Percentiles rank a stretch among this genome's conserved stretches.
Evolutionary conservation across 257 asterid genomes (phyloP).

Genomic region (Craterostigma plantagineum): DNA sequence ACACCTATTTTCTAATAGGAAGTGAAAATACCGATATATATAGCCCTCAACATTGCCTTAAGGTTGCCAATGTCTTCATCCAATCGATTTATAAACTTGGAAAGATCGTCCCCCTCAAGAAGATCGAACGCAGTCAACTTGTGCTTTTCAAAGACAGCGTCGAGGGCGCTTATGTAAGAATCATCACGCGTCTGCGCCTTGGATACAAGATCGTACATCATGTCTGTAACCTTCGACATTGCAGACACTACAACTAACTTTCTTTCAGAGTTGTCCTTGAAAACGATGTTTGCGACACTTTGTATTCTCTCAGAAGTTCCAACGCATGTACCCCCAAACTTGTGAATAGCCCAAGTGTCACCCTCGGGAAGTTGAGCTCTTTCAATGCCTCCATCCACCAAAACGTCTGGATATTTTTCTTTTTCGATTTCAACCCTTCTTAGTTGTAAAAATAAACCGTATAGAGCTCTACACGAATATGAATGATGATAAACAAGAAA

Average conservation of each 20-base stretch:
- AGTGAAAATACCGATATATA: conserved; percentile 48
- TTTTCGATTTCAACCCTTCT: conserved; percentile 1
- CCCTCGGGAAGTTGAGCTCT: conserved; percentile 56
- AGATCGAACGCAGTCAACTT: conserved; percentile 60
- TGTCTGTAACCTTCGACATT: conserved; percentile 94
- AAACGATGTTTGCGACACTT: conserved; percentile 70
- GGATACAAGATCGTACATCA: conserved; percentile 84
- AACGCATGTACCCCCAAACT: conserved; percentile 96
- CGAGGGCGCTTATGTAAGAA: conserved; percentile 43
- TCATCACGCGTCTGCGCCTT: conserved; percentile 81
- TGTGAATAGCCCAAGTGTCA: conserved; percentile 83
- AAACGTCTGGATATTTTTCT: conserved; percentile 26
- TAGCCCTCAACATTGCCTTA: conserved; percentile 87
- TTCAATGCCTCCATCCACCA: conserved; percentile 36
- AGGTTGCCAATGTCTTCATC: conserved; percentile 64
- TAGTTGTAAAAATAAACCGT: conserved; percentile 2
- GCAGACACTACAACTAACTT: conserved; percentile 90
- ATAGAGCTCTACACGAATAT: background rate
- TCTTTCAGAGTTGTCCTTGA: conserved; percentile 53
- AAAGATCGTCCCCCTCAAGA: conserved; percentile 59
- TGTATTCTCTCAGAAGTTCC: conserved; percentile 78
- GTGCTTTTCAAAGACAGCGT: conserved; percentile 74
- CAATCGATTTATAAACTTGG: conserved; percentile 42
- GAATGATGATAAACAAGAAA: conserved; percentile 7
- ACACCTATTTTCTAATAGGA: too few species aligned